Percentiles rank a stretch among this genome's conserved stretches.
These are phyloP conservation scores for Calonectria crousiana DNA, from an alignment of 2,329 filamentous ascomycete species.

Conservation along the genomic window DNA sequence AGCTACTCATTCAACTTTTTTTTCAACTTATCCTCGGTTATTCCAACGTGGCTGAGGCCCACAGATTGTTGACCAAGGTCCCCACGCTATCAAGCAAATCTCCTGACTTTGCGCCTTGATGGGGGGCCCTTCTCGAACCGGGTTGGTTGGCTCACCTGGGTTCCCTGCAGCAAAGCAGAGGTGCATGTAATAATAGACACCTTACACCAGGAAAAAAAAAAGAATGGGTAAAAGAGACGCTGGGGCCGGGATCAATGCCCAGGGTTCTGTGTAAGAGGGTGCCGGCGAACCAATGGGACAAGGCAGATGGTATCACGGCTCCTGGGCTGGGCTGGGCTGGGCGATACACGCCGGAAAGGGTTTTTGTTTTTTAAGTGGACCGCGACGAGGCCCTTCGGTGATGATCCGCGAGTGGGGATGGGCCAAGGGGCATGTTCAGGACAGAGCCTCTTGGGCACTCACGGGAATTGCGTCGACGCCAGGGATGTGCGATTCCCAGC, in stretches of 20 bases:
- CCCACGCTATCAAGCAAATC: conserved; percentile 26
- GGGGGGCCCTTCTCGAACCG: neutral
- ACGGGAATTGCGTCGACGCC: conserved; percentile 37
- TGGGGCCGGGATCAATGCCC: conserved; percentile 27
- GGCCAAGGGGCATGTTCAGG: neutral
- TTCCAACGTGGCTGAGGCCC: conserved; percentile 26
- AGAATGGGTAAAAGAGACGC: neutral
- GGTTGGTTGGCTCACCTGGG: conserved; percentile 3
- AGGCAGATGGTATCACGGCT: neutral
- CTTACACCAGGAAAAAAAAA: conserved; percentile 16
- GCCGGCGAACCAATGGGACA: conserved; percentile 29
- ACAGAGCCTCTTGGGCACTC: conserved; percentile 22
- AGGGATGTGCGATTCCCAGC: conserved; percentile 32
- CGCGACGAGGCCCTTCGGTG: conserved; percentile 12
- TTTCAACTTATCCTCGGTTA: conserved; percentile 43
- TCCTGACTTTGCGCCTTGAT: conserved; percentile 33
- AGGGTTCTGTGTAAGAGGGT: neutral
- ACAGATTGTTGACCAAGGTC: conserved; percentile 28
- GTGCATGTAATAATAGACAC: conserved; percentile 7
- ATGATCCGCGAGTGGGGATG: conserved; percentile 28
- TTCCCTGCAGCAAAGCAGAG: neutral
- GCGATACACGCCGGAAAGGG: neutral
- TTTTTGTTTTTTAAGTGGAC: conserved; percentile 10
- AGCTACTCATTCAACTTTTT: neutral
- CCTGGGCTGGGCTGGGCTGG: neutral